phyloP scores from a whole-genome alignment of 2,329 filamentous ascomycete species.

The Alternaria ethzedia region DNA sequence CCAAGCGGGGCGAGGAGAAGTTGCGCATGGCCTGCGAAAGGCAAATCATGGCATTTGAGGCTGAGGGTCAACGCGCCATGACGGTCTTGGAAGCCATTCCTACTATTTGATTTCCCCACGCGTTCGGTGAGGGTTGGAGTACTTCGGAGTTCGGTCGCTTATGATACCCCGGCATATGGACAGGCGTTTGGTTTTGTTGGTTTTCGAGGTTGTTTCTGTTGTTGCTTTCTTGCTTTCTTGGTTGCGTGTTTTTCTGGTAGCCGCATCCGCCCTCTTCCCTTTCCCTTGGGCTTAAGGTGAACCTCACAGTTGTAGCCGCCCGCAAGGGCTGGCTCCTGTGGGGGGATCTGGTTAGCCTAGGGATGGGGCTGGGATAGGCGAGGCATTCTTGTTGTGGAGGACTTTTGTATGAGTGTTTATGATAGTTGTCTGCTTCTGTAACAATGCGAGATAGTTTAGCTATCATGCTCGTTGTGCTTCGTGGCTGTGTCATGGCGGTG shows the following conservation, averaged over 20 bases:
- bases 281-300: conserved; percentile 27
- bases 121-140: conserved; percentile 7
- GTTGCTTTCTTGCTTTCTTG: not conserved
- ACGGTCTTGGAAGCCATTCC: conserved; percentile 68
- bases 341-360: conserved; percentile 23
- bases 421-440: too few relatives aligned
- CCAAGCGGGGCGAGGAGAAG: conserved; percentile 77
- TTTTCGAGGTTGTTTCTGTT: not conserved
- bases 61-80: conserved; percentile 80
- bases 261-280: conserved; percentile 3
- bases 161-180: conserved; percentile 29
- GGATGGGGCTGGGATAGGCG: conserved; percentile 11
- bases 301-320: conserved; percentile 25
- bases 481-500: too few relatives aligned
- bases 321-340: conserved; percentile 27
- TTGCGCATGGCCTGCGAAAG: conserved; percentile 82
- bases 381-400: not conserved
- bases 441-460: too few relatives aligned
- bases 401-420: not conserved
- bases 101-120: conserved; percentile 14
- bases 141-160: conserved; percentile 22
- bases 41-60: conserved; percentile 83
- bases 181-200: conserved; percentile 10
- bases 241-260: not conserved
- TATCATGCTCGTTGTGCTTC: too few relatives aligned